Evolutionary conservation across 495 filamentous ascomycete species (phyloP).

Genomic region (Aspergillus baeticus): DNA sequence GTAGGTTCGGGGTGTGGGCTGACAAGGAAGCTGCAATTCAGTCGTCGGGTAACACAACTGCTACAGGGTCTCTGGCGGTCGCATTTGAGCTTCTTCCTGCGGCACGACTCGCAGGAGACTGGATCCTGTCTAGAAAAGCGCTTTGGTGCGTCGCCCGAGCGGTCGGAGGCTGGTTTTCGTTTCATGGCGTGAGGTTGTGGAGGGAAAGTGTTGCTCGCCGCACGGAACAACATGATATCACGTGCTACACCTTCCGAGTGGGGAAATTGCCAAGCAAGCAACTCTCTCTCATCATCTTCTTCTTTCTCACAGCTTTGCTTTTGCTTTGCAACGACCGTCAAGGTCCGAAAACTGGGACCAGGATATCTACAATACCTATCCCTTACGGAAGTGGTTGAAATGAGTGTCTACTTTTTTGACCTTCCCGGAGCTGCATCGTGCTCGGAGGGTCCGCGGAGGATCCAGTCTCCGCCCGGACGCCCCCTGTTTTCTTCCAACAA

Average conservation of each 20-base stretch:
- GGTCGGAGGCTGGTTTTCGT: constrained; percentile 14
- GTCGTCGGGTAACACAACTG: constrained; percentile 38
- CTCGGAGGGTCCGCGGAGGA: constrained; percentile 25
- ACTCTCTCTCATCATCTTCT: neutral
- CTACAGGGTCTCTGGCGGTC: constrained; percentile 44
- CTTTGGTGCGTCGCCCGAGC: constrained; percentile 8
- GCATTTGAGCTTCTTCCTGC: constrained; percentile 47
- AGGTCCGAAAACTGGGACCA: too few species aligned
- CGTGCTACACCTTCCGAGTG: neutral
- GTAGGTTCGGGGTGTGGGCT: too few species aligned
- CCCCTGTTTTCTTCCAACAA: too few species aligned
- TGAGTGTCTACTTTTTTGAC: too few species aligned
- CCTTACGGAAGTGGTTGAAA: too few species aligned
- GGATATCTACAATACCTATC: too few species aligned
- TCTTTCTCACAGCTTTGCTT: neutral
- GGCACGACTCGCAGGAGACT: constrained; percentile 47
- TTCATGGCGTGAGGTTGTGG: constrained; percentile 24
- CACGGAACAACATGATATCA: constrained; percentile 9
- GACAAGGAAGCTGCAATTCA: constrained; percentile 27
- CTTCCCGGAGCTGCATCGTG: too few species aligned
- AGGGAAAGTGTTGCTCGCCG: neutral
- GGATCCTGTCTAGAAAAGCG: constrained; percentile 43
- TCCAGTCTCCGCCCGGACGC: too few species aligned
- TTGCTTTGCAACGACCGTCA: too few species aligned
- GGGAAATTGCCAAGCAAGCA: neutral